phyloP scores from a whole-genome alignment of 805 yeast genomes.

The Candida pseudofarinosa region DNA sequence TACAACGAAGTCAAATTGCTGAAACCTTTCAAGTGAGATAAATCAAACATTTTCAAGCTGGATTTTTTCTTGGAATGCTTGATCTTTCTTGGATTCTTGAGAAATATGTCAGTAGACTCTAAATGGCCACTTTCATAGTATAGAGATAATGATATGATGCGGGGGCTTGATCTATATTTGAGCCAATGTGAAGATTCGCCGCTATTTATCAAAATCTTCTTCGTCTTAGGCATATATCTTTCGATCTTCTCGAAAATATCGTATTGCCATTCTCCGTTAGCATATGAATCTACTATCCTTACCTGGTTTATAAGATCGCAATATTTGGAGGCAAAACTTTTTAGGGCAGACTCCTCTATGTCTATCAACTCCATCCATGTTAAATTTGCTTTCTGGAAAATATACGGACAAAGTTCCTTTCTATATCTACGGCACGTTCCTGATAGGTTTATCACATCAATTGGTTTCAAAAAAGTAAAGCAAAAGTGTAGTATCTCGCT shows the following conservation, averaged over 20 bases:
- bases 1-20: constrained; percentile 26
- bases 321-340: constrained; percentile 7
- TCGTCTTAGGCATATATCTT: constrained; percentile 18
- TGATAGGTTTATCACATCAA: constrained; percentile 12
- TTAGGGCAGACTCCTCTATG: not conserved
- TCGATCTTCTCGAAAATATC: constrained; percentile 19
- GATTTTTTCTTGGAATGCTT: constrained; percentile 6
- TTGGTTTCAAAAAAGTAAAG: not conserved
- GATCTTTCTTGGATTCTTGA: constrained; percentile 15
- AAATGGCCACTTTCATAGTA: constrained; percentile 20
- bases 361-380: constrained; percentile 23
- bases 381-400: constrained; percentile 20
- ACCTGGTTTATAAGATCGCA: constrained; percentile 16
- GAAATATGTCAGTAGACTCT: constrained; percentile 6
- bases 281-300: constrained; percentile 25
- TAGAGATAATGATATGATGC: constrained; percentile 20
- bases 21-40: constrained; percentile 42
- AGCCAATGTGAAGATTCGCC: constrained; percentile 39
- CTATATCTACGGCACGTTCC: constrained; percentile 14
- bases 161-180: constrained; percentile 25
- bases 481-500: constrained; percentile 8
- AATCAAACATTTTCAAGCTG: constrained; percentile 34
- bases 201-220: constrained; percentile 25
- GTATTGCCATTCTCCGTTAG: constrained; percentile 35
- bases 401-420: constrained; percentile 11